Percentiles rank a stretch among this genome's conserved stretches.
Evolutionary conservation across 768 basidiomycete species (phyloP).

Genomic region (Mycena epipterygia): DNA sequence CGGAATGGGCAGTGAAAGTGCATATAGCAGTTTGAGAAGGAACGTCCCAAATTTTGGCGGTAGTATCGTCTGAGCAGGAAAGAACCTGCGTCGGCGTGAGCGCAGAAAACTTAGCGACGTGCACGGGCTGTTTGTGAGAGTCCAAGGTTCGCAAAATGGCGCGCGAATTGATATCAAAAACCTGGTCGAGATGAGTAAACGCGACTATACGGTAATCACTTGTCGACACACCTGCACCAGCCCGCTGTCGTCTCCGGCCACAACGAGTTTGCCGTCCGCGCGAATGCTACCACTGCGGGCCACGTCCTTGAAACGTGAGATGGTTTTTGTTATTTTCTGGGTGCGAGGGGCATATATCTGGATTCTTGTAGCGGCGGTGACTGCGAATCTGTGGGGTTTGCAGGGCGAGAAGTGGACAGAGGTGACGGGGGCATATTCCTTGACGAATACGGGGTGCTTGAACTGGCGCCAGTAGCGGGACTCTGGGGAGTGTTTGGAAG

Average conservation of each 20-base stretch:
- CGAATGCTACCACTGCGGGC: conserved; percentile 92
- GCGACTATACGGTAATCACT: neutral
- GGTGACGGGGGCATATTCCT: conserved; percentile 97
- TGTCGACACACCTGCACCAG: conserved; percentile 73
- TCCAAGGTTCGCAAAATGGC: conserved; percentile 95
- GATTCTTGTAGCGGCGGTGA: conserved; percentile 93
- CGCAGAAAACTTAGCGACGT: conserved; percentile 93
- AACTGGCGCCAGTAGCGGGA: conserved; percentile 91
- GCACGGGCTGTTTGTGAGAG: conserved; percentile 96
- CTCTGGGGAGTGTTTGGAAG: conserved; percentile 76
- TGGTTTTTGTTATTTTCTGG: conserved; percentile 96
- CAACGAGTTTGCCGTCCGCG: conserved; percentile 93
- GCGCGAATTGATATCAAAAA: conserved; percentile 94
- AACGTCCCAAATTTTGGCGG: conserved; percentile 94
- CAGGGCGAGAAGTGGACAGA: conserved; percentile 91
- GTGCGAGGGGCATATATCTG: conserved; percentile 97
- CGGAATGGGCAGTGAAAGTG: conserved; percentile 89
- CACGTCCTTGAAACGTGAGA: conserved; percentile 97
- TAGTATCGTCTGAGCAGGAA: conserved; percentile 97
- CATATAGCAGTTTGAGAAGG: conserved; percentile 85
- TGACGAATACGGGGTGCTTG: conserved; percentile 93
- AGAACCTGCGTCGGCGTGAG: conserved; percentile 86
- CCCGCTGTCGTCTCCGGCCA: conserved; percentile 96
- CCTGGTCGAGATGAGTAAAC: conserved; percentile 53
- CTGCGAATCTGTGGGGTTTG: conserved; percentile 94